Base-by-base conservation (phyloP, 345 rosid genomes). In the Syzygium aromaticum region DNA sequence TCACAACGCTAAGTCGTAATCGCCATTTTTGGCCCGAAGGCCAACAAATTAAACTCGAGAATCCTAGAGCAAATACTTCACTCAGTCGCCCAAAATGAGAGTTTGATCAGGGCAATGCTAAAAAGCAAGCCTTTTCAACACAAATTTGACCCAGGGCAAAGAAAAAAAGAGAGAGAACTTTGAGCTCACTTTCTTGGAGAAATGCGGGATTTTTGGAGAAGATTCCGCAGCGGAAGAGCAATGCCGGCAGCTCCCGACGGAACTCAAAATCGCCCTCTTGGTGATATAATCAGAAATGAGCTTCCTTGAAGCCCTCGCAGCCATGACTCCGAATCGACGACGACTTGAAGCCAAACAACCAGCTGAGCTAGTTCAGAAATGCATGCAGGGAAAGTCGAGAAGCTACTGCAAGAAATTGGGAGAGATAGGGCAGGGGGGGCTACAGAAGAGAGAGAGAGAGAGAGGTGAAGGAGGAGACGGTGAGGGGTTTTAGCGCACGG, bases 151-250 rank as follows among this genome's bases (percentile, higher is more conserved):
- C 49, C 59, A 0, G 77, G 5, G 13, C 46, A 43, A 43, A 43
- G 43, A 43, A 11, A 54, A 6, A 63, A 16, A 82, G 10, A 73
- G 6, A 82, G 59, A 40, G 28, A 80, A 53, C 59, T 17, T 43
- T 33, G 56, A 63, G 54, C 89, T 87, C 90, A 95, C 99, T 87
- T 93, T 94, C 88, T 93, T 95, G 86, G 97, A 93, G 88, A 92
- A 94, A 88, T 95, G 99, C 85, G 98, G 98, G 61, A 96, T 95
- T 91, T 63, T 73, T 40, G 90, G 84, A 57, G 90, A 6, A 77
- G 88, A 40, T 38, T 91, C 84, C 85, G 88, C 89, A 14, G 78
- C 25, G 8, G 97, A 93, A 87, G 94, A 91, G 86, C 85, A 92
- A 89, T 92, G 89, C 30, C 97, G 88, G 59, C 88, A 61, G 84